Base-by-base conservation (phyloP, 1,284 basidiomycete species). In the Puccinia triticina region DNA sequence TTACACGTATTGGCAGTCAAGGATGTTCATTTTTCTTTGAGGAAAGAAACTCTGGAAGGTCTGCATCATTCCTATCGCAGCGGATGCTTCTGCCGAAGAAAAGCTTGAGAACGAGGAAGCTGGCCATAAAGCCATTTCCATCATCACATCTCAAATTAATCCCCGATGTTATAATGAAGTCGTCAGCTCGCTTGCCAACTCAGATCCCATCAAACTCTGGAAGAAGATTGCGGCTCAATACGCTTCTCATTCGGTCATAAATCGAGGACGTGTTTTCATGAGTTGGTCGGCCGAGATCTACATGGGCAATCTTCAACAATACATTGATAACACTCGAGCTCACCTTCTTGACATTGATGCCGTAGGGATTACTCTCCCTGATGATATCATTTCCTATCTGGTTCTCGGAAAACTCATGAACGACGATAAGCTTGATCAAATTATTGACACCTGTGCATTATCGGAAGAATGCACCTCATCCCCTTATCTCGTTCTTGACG, bases 141-240 rank as follows among this genome's bases (percentile, higher is more conserved):
- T 67, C 18, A 67, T 67, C 18, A 23, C 23, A 7, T n/a, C 64
- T 7, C 1, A 1, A 43, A n/a, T 67, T 2, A 67, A 67, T 43
- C 2, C 34, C 2, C 11, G 37, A 8, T 67, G 64, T 21, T 67
- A 67, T 34, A 67, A 43, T 7, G 16, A 67, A n/a, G 34, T 40
- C 16, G 21, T 67, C 18, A 67, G n/a, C 21, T 14, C 29, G 16
- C 7, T 23, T 7, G 43, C 18, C 5, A 0, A 5, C 23, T 18
- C 2, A 0, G 29, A 40, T 43, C 10, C 66, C 12, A 11, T 69
- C 1, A 23, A 46, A 1, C 32, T 69, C 0, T 69, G 66, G 66
- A 26, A n/a, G 18, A 43, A 69, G 29, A 43, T 69, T 46, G 40
- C 66, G 1, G 48, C 21, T 69, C 69, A 72, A 72, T 72, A 72